Evolutionary conservation across 345 rosid genomes (phyloP).

Genomic region (Hypericum perforatum): DNA sequence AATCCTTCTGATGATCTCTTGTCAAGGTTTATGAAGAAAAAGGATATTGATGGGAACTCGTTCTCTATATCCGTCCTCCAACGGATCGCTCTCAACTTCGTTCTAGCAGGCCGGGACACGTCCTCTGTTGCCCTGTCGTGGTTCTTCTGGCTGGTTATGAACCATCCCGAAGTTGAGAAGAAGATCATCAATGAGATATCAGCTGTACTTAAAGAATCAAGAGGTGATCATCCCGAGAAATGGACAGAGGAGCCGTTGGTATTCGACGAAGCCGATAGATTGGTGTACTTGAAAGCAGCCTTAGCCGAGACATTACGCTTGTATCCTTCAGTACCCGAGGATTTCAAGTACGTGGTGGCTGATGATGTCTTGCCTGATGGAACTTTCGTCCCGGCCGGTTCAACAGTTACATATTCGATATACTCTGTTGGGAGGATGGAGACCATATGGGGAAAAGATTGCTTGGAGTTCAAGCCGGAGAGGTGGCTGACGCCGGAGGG

Average conservation of each 20-base stretch:
- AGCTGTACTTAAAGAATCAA: not conserved
- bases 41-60: not conserved
- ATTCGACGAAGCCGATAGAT: not conserved
- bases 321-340: slow-evolving; percentile 1
- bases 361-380: slow-evolving; percentile 1
- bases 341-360: slow-evolving; percentile 4
- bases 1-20: not conserved
- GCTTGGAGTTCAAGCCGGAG: slow-evolving; percentile 6
- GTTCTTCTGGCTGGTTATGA: slow-evolving; percentile 6
- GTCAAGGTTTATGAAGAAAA: not conserved
- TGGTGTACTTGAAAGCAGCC: slow-evolving; percentile 2
- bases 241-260: not conserved
- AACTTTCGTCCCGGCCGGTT: not conserved
- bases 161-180: not conserved
- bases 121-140: slow-evolving; percentile 1
- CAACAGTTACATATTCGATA: not conserved
- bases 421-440: slow-evolving; percentile 4
- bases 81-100: slow-evolving; percentile 3
- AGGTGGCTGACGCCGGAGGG: slow-evolving; percentile 3
- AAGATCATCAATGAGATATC: not conserved
- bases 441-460: slow-evolving; percentile 6
- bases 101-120: slow-evolving; percentile 2
- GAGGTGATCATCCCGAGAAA: not conserved
- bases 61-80: slow-evolving; percentile 1
- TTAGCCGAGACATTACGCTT: not conserved